These are phyloP conservation scores for Rostrohypoxylon terebratum DNA, from an alignment of 495 filamentous ascomycete genomes.

Conservation along the genomic window DNA sequence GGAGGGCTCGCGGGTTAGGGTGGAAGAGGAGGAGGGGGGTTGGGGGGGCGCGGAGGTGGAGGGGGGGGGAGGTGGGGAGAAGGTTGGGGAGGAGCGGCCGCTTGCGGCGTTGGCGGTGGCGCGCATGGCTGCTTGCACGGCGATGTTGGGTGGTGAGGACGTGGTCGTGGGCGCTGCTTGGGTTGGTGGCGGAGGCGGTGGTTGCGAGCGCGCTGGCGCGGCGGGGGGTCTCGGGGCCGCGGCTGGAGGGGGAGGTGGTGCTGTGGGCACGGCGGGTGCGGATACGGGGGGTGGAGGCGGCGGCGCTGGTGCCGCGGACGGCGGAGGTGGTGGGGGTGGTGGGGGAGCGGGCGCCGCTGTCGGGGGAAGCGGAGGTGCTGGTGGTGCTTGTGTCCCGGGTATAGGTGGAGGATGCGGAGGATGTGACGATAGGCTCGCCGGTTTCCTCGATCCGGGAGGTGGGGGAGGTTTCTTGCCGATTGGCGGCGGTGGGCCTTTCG, in stretches of 20 bases:
- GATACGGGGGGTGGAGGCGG: slow-evolving; percentile 63
- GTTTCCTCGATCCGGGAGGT: slow-evolving; percentile 76
- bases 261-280: slow-evolving; percentile 64
- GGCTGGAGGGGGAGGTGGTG: slow-evolving; percentile 53
- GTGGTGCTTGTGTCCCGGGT: slow-evolving; percentile 63
- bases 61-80: slow-evolving; percentile 55
- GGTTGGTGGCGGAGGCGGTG: slow-evolving; percentile 63
- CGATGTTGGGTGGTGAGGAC: slow-evolving; percentile 58
- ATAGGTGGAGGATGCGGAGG: slow-evolving; percentile 59
- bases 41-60: slow-evolving; percentile 54
- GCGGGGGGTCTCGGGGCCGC: slow-evolving; percentile 40
- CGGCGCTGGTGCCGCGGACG: slow-evolving; percentile 60
- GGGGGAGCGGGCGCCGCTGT: slow-evolving; percentile 65
- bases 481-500: slow-evolving; percentile 66
- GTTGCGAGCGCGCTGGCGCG: slow-evolving; percentile 63
- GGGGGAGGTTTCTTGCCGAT: slow-evolving; percentile 77
- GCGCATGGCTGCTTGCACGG: slow-evolving; percentile 63
- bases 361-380: slow-evolving; percentile 55
- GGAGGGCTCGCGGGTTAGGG: slow-evolving; percentile 33
- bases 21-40: slow-evolving; percentile 49
- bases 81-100: slow-evolving; percentile 56
- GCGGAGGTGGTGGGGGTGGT: slow-evolving; percentile 60
- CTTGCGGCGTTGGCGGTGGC: slow-evolving; percentile 56
- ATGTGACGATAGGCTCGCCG: slow-evolving; percentile 58
- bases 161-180: slow-evolving; percentile 53